A percentile compares a stretch with the other conserved stretches of the same genome.
phyloP scores from a whole-genome alignment of 306 rosid genomes.

The Dalbergia cultrata region DNA sequence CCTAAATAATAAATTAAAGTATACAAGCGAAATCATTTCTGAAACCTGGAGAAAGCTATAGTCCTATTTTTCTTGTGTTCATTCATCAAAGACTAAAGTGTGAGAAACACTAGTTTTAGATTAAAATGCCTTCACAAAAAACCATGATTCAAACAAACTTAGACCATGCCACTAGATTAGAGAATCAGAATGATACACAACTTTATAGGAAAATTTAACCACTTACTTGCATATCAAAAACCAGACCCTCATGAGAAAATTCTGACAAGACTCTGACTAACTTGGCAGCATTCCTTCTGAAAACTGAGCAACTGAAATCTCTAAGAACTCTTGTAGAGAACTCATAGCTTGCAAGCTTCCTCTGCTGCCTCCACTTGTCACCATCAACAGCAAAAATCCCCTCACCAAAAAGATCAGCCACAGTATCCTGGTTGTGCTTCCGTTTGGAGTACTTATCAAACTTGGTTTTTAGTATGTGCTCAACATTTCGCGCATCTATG shows the following conservation, averaged over 20 bases:
- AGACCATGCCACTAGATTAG: too few relatives aligned
- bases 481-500: conserved; percentile 56
- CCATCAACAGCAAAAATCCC: conserved; percentile 83
- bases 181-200: background rate
- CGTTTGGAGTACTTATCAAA: conserved; percentile 70
- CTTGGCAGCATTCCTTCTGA: conserved; percentile 64
- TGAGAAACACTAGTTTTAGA: background rate
- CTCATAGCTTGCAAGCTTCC: conserved; percentile 75
- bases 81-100: conserved; percentile 1
- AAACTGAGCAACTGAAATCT: conserved; percentile 68
- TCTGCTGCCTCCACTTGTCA: conserved; percentile 76
- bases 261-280: conserved; percentile 53
- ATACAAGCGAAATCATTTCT: background rate
- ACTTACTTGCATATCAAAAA: conserved; percentile 76
- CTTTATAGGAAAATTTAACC: background rate
- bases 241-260: conserved; percentile 45
- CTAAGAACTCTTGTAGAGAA: conserved; percentile 78
- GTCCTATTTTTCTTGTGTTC: background rate
- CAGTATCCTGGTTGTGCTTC: conserved; percentile 28
- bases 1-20: background rate
- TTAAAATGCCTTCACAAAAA: background rate
- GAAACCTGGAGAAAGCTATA: background rate
- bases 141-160: background rate
- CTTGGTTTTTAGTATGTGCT: conserved; percentile 59
- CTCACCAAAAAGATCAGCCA: conserved; percentile 64